A percentile compares a stretch with the other conserved stretches of the same genome.
phyloP scores from a whole-genome alignment of 371 early-diverging fungal species.

The Lichtheimia ornata region DNA sequence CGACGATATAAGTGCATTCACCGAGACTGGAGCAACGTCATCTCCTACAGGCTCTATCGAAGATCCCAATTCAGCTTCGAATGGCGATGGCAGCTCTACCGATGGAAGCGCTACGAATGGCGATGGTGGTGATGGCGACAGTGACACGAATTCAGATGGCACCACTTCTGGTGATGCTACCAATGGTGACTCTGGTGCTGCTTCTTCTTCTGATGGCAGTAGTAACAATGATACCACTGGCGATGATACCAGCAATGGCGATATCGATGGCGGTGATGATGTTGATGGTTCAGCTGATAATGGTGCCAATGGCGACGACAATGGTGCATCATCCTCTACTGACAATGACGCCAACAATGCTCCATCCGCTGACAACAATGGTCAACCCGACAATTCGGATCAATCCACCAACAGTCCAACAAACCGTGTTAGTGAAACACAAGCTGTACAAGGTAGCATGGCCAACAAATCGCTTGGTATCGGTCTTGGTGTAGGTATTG shows the following conservation, averaged over 20 bases:
- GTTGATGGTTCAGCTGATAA: background rate
- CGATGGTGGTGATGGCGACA: conserved; percentile 7
- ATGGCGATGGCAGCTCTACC: background rate
- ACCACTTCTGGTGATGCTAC: background rate
- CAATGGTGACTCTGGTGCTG: background rate
- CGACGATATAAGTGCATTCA: conserved; percentile 4
- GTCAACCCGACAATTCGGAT: background rate
- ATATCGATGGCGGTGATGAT: background rate
- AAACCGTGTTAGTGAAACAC: conserved; percentile 16
- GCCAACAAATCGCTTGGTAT: conserved; percentile 42
- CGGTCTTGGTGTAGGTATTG: conserved; percentile 46
- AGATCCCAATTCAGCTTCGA: conserved; percentile 11
- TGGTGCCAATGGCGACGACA: background rate
- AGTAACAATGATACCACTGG: background rate
- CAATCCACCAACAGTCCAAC: conserved; percentile 10
- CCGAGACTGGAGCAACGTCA: conserved; percentile 5
- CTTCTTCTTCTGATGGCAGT: conserved; percentile 1
- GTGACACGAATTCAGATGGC: background rate
- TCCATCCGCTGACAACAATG: background rate
- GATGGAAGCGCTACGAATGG: conserved; percentile 4
- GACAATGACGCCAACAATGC: background rate
- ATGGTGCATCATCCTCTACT: background rate
- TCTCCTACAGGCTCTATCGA: conserved; percentile 8
- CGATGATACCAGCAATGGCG: conserved; percentile 4
- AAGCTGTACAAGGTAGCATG: conserved; percentile 22